Conservation (phyloP, 192 early-diverging fungal genomes). For the Backusella australiensis region DNA sequence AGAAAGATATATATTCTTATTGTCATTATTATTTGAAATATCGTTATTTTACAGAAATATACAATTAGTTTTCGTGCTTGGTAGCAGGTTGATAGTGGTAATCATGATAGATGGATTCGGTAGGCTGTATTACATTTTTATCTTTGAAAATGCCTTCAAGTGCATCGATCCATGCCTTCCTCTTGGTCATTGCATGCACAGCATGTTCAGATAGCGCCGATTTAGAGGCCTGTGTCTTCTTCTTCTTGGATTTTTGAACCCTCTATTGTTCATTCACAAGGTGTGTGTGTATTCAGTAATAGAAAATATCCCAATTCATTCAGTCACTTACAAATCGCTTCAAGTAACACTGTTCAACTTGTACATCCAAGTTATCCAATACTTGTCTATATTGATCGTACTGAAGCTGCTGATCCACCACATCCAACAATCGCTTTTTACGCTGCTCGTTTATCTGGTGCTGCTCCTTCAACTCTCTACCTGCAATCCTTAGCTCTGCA, state of each 20-base stretch:
- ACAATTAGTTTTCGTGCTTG: background rate
- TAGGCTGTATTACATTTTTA: conserved; percentile 42
- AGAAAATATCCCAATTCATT: background rate
- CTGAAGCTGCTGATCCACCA: conserved; percentile 70
- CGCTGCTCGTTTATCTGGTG: conserved; percentile 63
- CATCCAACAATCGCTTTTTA: conserved; percentile 62
- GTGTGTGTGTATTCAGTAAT: background rate
- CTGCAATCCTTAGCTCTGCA: conserved; percentile 63
- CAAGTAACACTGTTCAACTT: conserved; percentile 83
- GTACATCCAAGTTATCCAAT: conserved; percentile 84
- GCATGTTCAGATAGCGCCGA: conserved; percentile 62
- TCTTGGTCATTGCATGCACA: conserved; percentile 60
- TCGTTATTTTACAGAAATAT: conserved; percentile 5
- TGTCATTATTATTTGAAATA: background rate
- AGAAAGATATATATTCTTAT: too few species aligned
- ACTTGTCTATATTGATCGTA: conserved; percentile 88
- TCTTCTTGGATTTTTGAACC: conserved; percentile 66
- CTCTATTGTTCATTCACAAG: conserved; percentile 25
- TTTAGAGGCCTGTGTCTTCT: conserved; percentile 49
- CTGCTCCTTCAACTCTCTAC: conserved; percentile 72
- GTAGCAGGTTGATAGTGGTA: background rate
- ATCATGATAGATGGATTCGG: conserved; percentile 40
- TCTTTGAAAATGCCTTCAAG: conserved; percentile 52
- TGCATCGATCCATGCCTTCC: conserved; percentile 59
- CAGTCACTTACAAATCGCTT: conserved; percentile 78